Conservation (phyloP, 805 yeast species). For the Ogataea kodamae region DNA sequence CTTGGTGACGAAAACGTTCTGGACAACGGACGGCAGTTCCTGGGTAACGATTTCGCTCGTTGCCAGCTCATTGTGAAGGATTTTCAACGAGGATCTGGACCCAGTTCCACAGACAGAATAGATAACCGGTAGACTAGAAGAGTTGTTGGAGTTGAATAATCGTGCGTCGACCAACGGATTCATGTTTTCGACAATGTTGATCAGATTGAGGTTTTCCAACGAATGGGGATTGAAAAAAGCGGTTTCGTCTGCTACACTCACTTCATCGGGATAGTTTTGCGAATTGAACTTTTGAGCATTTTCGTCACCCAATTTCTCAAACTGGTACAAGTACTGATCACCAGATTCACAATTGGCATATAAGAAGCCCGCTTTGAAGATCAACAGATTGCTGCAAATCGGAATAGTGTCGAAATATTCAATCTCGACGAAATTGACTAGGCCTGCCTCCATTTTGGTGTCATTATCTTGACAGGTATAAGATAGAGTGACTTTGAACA, state of each 20-base stretch:
- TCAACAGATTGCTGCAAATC: constrained; percentile 47
- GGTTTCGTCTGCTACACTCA: constrained; percentile 26
- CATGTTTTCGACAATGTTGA: constrained; percentile 45
- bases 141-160: constrained; percentile 33
- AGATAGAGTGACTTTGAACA: constrained; percentile 62
- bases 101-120: constrained; percentile 42
- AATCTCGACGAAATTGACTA: constrained; percentile 42
- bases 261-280: constrained; percentile 33
- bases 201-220: constrained; percentile 56
- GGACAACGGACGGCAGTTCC: constrained; percentile 66
- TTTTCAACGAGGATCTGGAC: constrained; percentile 44
- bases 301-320: constrained; percentile 67
- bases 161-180: constrained; percentile 52
- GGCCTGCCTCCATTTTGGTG: constrained; percentile 31
- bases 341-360: constrained; percentile 63
- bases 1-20: constrained; percentile 62
- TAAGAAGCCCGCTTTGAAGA: constrained; percentile 73
- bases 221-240: constrained; percentile 32
- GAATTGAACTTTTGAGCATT: constrained; percentile 33
- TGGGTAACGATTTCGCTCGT: constrained; percentile 66
- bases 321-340: constrained; percentile 70
- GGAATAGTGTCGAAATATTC: constrained; percentile 79
- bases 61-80: constrained; percentile 54
- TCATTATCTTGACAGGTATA: constrained; percentile 39
- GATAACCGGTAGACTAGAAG: constrained; percentile 39